Evolutionary conservation across 176 grass and related monocot genomes (phyloP), one percentile per base, ranked within the genome.

Genomic region (Musa schizocarpa): DNA sequence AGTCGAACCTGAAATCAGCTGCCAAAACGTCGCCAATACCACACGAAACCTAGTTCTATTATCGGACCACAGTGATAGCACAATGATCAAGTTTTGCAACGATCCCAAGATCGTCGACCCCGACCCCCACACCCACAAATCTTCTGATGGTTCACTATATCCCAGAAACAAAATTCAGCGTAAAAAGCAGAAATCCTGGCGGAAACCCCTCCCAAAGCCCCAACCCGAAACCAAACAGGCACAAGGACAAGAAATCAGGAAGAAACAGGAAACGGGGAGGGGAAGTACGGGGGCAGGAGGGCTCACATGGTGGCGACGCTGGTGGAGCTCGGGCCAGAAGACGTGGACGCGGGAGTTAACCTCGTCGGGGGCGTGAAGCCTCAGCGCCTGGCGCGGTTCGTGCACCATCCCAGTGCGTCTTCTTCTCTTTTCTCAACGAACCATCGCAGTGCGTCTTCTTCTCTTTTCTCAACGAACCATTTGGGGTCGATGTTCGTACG

Each of bases 261-360:
- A 72, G 17, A 52, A 63, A 52, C 23, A 22, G 52, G 22, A 6
- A 17, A 73, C 34, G 4, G 0, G 11, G 12, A 58, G 3, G 12
- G 43, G 22, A 25, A 25, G 1, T 65, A 51, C 64, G 63, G 71
- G 54, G 55, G 16, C 0, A 2, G 19, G 9, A 9, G 54, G 16
- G 13, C 96, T 92, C 84, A 95, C 96, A 99, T 92, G 65, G 84
- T 79, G 22, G 88, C 91, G 13, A 99, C 89, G 81, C 86, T 89
- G 24, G 24, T 24, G 24, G 24, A 24, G 24, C 24, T 24, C 24
- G 0, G 24, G 24, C 24, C 24, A 24, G 24, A 24, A 24, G 24
- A 24, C 79, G 96, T 95, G 96, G 73, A 95, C 96, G 63, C 89
- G 78, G 58, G 84, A 92, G 85, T 95, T 88, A 50, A 95, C 91